These are phyloP conservation scores for Trametes cingulata DNA, from an alignment of 768 basidiomycete genomes.

Conservation along the genomic window DNA sequence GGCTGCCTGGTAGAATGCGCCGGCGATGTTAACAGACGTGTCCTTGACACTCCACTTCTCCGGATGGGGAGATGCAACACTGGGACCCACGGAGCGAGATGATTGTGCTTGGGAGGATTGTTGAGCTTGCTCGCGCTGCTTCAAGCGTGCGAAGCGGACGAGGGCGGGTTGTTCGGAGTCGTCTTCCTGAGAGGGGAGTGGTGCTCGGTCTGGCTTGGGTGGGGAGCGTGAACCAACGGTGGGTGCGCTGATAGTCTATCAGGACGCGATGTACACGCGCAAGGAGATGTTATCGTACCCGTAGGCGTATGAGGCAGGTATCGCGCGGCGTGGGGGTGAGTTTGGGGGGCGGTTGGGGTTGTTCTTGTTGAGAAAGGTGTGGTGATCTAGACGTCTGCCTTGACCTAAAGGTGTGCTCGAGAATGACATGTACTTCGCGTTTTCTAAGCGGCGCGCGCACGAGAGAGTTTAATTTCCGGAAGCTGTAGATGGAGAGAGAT, in stretches of 20 bases:
- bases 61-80: constrained; percentile 45
- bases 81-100: constrained; percentile 29
- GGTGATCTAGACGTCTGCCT: constrained; percentile 84
- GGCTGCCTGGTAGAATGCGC: constrained; percentile 76
- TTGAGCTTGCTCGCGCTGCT: constrained; percentile 42
- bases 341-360: constrained; percentile 33
- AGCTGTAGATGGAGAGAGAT: constrained; percentile 3
- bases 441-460: constrained; percentile 12
- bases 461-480: not conserved
- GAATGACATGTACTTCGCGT: constrained; percentile 72
- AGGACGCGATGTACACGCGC: constrained; percentile 25
- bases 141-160: constrained; percentile 49
- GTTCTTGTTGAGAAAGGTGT: constrained; percentile 69
- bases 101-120: constrained; percentile 21
- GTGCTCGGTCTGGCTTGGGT: constrained; percentile 47
- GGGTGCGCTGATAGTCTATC: constrained; percentile 49
- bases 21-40: constrained; percentile 85
- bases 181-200: constrained; percentile 40
- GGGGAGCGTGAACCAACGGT: constrained; percentile 59
- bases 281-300: constrained; percentile 46
- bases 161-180: constrained; percentile 48
- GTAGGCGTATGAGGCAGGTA: constrained; percentile 68
- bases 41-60: constrained; percentile 75
- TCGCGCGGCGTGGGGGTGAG: constrained; percentile 39
- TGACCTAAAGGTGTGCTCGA: constrained; percentile 79